Conservation (phyloP, 2,329 filamentous ascomycete genomes). For the Colletotrichum lindemuthianum region DNA sequence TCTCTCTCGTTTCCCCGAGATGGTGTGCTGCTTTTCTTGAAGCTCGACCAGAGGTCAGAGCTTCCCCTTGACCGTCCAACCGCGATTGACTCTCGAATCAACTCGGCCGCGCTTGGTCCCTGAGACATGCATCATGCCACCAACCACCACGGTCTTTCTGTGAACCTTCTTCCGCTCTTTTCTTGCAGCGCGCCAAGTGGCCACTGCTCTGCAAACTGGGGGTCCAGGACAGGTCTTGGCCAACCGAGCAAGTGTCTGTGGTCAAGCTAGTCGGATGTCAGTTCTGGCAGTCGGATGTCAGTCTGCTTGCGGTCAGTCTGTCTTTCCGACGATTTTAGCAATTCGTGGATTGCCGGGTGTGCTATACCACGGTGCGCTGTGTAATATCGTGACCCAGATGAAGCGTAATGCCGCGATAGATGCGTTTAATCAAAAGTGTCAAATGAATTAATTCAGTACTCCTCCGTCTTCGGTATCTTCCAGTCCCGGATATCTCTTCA, state of each 20-base stretch:
- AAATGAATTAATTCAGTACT: constrained; percentile 8
- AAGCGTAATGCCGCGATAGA: no score
- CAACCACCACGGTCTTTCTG: neutral
- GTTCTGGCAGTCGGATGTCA: no score
- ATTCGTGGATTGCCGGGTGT: no score
- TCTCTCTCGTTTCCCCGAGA: no score
- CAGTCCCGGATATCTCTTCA: neutral
- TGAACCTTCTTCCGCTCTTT: neutral
- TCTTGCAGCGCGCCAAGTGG: constrained; percentile 4
- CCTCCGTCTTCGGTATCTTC: constrained; percentile 25
- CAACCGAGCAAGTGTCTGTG: neutral
- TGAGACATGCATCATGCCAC: constrained; percentile 24
- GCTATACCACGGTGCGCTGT: no score
- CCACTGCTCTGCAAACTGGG: constrained; percentile 16
- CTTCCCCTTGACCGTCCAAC: constrained; percentile 3
- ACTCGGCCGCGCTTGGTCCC: constrained; percentile 12
- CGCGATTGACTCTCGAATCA: neutral
- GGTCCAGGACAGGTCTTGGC: constrained; percentile 22
- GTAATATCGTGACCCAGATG: no score
- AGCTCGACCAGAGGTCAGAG: neutral
- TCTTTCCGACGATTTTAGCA: no score
- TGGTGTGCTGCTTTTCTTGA: no score
- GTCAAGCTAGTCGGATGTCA: no score
- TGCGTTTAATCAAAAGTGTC: no score
- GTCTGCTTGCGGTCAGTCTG: no score